Evolutionary conservation across 768 basidiomycete genomes (phyloP), one percentile per base, ranked within the genome.

Genomic region (Trichaptum fuscoviolaceum): DNA sequence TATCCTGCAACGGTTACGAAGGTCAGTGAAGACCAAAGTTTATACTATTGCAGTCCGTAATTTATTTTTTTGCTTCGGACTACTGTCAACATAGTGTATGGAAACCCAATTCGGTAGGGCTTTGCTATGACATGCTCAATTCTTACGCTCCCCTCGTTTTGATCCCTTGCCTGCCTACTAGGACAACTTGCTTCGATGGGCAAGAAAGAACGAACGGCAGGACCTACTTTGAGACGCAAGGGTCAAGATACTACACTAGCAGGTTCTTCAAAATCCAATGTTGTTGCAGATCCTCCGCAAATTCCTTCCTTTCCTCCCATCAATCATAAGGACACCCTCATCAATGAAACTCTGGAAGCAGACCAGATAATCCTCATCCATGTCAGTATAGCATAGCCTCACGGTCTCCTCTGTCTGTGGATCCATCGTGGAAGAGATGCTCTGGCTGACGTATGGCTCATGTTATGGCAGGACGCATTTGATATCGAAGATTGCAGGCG

Each of bases 401-500:
- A n/a, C n/a, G n/a, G n/a, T n/a, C 42, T 52, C 42, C 42, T 5
- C 2, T 12, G 15, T 52, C 42, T 52, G 5, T 52, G 20, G 42
- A 52, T 52, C 42, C 12, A 5, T 6, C 42, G 20, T 20, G 15
- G 42, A 15, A 12, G 59, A 15, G 25, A 18, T 17, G 24, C 24
- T 15, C 25, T 3, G 24, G 18, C 23, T 61, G 59, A 61, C 59
- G 12, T 20, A 17, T 34, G 12, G 12, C 23, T 25, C 23, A 3
- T 61, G 3, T 61, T 27, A 26, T 36, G 15, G 10, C 70, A 91
- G 89, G 78, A 83, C 61, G 76, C 89, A 35, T 75, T 90, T 42
- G 82, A 85, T 63, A 76, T 81, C 0, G 80, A 80, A 64, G 89
- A 91, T 75, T 91, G 90, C 77, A 85, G 84, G 69, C 67, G 76